Base-by-base conservation (phyloP, 2,329 filamentous ascomycete genomes). In the Penicillium occitanis region DNA sequence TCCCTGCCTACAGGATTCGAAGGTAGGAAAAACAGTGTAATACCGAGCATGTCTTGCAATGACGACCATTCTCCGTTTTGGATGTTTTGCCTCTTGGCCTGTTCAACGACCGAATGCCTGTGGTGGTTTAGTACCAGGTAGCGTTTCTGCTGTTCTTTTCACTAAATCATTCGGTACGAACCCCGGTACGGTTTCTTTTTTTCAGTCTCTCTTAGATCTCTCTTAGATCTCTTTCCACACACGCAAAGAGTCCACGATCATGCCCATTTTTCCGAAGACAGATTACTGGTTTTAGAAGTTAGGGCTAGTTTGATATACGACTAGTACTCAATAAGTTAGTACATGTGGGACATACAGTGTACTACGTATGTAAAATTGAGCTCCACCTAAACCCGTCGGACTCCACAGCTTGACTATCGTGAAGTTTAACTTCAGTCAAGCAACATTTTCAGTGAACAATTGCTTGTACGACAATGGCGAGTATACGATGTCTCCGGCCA, bases 391-490 rank as follows among this genome's bases (percentile, higher is more conserved):
- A 5, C 14, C 25, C 50, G 8, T n/a, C 50, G 17, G 17, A 53
- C 50, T 53, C 35, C 55, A 42, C 55, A 58, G 55, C 55, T 40
- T 40, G 33, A 58, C n/a, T 22, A 35, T 58, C 35, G 30, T 42
- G 33, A 37, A 35, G 13, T 42, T 58, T n/a, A 22, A 58, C 55
- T 40, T 40, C 44, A 22, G n/a, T n/a, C 50, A n/a, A 30, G 25
- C 22, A 22, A 25, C 22, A n/a, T 53, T 42, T 42, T 8, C 50
- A 33, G 17, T 14, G 5, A 53, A 8, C 14, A 17, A 53, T 33
- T 33, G 50, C 50, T 11, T 25, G 33, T 22, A 25, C 60, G 33
- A 64, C 42, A 14, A 63, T 64, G 62, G 62, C 62, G 28, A 64
- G 19, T 5, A 28, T 30, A 42, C 50, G 53, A 10, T 25, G 6